Percentiles rank a stretch among this genome's conserved stretches.
phyloP scores from a whole-genome alignment of 2,329 filamentous ascomycete species.

The Beauveria australis region DNA sequence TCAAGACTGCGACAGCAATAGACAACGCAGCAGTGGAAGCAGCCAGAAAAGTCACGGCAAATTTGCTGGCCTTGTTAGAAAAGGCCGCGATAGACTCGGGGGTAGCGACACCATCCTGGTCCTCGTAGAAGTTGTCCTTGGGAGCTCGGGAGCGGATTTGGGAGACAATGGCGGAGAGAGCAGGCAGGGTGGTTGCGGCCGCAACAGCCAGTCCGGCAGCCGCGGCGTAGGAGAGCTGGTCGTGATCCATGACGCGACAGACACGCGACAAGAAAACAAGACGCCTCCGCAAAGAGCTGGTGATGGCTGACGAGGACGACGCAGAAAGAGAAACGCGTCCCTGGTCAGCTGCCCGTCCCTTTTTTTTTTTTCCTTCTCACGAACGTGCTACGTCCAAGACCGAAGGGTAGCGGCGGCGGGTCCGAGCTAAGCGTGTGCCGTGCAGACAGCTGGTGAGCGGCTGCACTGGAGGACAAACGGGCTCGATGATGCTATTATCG shows the following conservation, averaged over 20 bases:
- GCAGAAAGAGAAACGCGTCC: neutral
- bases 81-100: conserved; percentile 54
- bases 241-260: conserved; percentile 6
- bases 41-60: conserved; percentile 45
- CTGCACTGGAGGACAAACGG: neutral
- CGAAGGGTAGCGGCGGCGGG: neutral
- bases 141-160: conserved; percentile 28
- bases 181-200: conserved; percentile 29
- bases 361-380: neutral
- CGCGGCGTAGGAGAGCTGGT: conserved; percentile 16
- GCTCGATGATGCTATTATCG: neutral
- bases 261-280: neutral
- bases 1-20: conserved; percentile 46
- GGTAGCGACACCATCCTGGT: conserved; percentile 61
- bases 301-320: neutral
- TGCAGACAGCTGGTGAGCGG: neutral
- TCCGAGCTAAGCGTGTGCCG: neutral
- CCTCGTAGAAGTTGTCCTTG: conserved; percentile 50
- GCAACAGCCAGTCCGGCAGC: conserved; percentile 27
- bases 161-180: conserved; percentile 23
- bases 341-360: neutral
- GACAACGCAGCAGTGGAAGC: conserved; percentile 46
- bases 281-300: neutral
- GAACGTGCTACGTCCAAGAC: neutral
- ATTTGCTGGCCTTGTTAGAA: conserved; percentile 51